Percentiles rank a stretch among this genome's conserved stretches.
phyloP scores from a whole-genome alignment of 2,329 filamentous ascomycete species.

The Trichoderma citrinoviride region DNA sequence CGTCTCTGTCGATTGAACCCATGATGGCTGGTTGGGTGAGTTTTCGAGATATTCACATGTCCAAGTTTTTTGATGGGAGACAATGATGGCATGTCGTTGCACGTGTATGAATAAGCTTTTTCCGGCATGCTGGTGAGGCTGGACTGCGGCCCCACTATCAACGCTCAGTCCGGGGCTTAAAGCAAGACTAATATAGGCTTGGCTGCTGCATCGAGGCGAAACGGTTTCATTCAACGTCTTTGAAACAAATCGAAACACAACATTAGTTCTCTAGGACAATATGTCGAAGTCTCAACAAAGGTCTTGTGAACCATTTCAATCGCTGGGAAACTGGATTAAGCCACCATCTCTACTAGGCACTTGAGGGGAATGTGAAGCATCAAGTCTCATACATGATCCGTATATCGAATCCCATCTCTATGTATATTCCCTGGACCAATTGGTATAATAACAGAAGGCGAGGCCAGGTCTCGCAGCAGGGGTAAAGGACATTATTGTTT shows the following conservation, averaged over 20 bases:
- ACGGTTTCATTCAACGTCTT: not conserved
- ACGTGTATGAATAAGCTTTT: slow-evolving; percentile 3
- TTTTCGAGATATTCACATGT: not conserved
- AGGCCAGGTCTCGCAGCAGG: slow-evolving; percentile 3
- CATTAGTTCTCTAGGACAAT: not conserved
- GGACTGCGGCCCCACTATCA: not conserved
- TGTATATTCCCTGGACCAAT: slow-evolving; percentile 2
- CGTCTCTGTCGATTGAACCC: slow-evolving; percentile 3
- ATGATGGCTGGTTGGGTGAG: not conserved
- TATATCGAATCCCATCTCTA: slow-evolving; percentile 5
- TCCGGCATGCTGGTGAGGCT: not conserved
- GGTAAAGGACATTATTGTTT: not conserved
- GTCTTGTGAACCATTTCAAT: too few species aligned
- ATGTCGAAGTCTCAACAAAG: too few species aligned
- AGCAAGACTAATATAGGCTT: not conserved
- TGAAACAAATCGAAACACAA: not conserved
- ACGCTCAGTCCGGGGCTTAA: not conserved
- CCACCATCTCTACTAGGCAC: too few species aligned
- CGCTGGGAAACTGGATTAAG: too few species aligned
- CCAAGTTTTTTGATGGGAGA: not conserved
- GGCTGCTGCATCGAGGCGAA: not conserved
- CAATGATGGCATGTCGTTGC: not conserved
- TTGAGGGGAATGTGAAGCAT: too few species aligned
- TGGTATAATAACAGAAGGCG: not conserved
- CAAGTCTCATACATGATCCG: too few species aligned